Base-by-base conservation (phyloP, 1,284 basidiomycete species). In the Rhodotorula sp. region DNA sequence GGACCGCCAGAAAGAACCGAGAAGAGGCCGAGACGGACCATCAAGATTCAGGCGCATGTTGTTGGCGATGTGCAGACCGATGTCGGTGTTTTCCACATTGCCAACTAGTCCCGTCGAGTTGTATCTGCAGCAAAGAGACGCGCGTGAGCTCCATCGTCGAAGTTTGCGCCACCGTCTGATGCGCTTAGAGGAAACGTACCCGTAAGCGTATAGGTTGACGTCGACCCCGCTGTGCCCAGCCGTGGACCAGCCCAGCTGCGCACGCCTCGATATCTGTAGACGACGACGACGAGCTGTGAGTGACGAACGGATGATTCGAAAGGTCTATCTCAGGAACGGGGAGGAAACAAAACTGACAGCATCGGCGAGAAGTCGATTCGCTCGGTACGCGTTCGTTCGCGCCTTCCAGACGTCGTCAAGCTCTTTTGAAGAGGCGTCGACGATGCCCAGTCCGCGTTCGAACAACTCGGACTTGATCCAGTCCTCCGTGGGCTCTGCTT, bases 201-300 rank as follows among this genome's bases (percentile, higher is more conserved):
- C 80, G 33, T 78, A 75, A 37, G 79, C 79, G 62, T 81, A 82
- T 5, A 82, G 76, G 48, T 81, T 80, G 56, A 82, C 80, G 64
- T 82, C 81, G 46, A 82, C 78, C n/a, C 80, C 81, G 26, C 79
- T 80, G 64, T 82, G 81, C 0, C 81, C 81, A n/a, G 77, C 75
- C 0, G 80, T 82, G 7, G 77, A 78, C 79, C 81, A 82, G 0
- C 81, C 81, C 30, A 82, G 68, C 62, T 82, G 80, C 30, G 81
- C 81, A 44, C 81, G 68, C 33, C 80, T 66, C 14, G 78, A 77
- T 55, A 73, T 64, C 77, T 77, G 66, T 17, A 15, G 26, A 26
- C 12, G 33, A 49, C 54, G 55, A 18, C n/a, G 17, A 42, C 29
- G 1, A 17, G 51, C 42, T 57, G 20, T 53, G 37, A 57, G 29